Conservation (phyloP, 2,329 filamentous ascomycete genomes). For the Epicoccum nigrum region DNA sequence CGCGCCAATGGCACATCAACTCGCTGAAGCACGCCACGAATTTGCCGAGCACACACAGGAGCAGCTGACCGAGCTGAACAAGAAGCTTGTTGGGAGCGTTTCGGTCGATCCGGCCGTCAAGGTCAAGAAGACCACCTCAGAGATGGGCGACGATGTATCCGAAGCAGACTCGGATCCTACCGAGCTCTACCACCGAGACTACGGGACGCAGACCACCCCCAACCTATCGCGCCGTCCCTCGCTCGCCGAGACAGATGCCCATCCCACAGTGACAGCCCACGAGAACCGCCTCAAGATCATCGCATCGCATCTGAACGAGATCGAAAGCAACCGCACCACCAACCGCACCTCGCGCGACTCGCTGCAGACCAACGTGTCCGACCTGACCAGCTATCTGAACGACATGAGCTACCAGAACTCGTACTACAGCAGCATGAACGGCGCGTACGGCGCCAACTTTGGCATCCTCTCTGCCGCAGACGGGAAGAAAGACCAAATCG, state of each 20-base stretch:
- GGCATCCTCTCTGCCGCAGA: slow-evolving; percentile 54
- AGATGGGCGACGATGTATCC: slow-evolving; percentile 49
- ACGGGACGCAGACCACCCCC: slow-evolving; percentile 76
- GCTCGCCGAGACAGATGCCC: slow-evolving; percentile 28
- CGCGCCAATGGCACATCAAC: slow-evolving; percentile 62
- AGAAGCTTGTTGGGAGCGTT: slow-evolving; percentile 63
- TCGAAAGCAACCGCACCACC: slow-evolving; percentile 57
- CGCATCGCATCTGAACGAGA: slow-evolving; percentile 57
- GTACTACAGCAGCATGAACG: slow-evolving; percentile 50
- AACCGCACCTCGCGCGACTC: slow-evolving; percentile 58
- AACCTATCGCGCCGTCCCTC: slow-evolving; percentile 52
- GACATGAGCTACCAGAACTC: slow-evolving; percentile 49
- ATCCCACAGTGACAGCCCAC: slow-evolving; percentile 46
- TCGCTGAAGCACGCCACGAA: slow-evolving; percentile 63
- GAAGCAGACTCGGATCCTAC: slow-evolving; percentile 68
- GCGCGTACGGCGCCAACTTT: slow-evolving; percentile 43
- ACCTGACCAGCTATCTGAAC: slow-evolving; percentile 69
- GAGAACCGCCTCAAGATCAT: slow-evolving; percentile 57
- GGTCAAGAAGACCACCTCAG: slow-evolving; percentile 33
- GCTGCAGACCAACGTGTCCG: slow-evolving; percentile 56
- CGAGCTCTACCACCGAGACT: slow-evolving; percentile 81
- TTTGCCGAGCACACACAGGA: slow-evolving; percentile 58
- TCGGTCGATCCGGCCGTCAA: slow-evolving; percentile 63
- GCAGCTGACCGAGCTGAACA: slow-evolving; percentile 62
- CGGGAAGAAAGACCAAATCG: slow-evolving; percentile 71